Evolutionary conservation across 352 stramenopile genomes (phyloP).

Genomic region (Globisporangium splendens): DNA sequence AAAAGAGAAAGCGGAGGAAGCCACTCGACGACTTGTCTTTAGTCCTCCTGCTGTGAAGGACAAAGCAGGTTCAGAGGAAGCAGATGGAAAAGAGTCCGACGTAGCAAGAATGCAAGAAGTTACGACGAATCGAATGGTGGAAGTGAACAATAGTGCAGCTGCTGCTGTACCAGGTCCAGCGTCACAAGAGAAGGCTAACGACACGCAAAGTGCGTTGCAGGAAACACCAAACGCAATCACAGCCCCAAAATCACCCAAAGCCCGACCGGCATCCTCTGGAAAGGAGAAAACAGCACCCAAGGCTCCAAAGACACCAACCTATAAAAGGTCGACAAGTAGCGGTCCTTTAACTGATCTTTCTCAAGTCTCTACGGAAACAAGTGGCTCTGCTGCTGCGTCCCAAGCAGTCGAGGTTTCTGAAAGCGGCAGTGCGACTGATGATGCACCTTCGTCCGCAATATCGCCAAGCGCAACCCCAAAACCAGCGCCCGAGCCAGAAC

Average conservation of each 20-base stretch:
- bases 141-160: too few species aligned
- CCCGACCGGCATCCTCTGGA: not conserved
- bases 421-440: not conserved
- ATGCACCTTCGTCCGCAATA: not conserved
- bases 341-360: too few species aligned
- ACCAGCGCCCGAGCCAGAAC: not conserved
- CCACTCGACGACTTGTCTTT: too few species aligned
- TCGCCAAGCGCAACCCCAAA: too few species aligned
- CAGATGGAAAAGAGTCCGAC: too few species aligned
- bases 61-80: too few species aligned
- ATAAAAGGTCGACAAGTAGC: too few species aligned
- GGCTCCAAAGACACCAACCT: not conserved
- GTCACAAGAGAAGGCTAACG: not conserved
- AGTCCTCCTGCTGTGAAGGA: too few species aligned
- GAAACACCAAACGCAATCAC: not conserved
- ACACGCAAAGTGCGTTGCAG: too few species aligned
- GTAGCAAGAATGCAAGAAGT: not conserved
- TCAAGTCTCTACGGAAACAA: too few species aligned
- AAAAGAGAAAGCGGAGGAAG: too few species aligned
- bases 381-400: not conserved
- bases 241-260: constrained; percentile 1
- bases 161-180: not conserved
- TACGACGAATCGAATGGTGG: not conserved
- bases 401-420: not conserved
- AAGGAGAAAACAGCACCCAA: constrained; percentile 1